A percentile compares a stretch with the other conserved stretches of the same genome.
phyloP scores from a whole-genome alignment of 345 rosid species.

The Bretschneidera sinensis region DNA sequence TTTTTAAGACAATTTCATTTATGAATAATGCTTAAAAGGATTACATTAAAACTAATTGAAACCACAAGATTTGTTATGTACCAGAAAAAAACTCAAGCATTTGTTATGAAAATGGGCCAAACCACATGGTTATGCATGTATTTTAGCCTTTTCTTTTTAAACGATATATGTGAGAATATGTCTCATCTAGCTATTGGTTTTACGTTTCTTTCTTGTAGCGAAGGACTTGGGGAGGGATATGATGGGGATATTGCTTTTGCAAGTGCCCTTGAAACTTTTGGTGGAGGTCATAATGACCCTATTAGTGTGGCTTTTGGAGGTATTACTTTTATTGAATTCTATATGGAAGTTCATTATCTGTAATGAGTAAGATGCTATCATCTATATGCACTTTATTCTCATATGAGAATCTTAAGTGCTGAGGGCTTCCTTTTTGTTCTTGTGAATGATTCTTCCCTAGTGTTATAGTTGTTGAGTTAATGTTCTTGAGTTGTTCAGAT shows the following conservation, averaged over 20 bases:
- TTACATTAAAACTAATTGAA: too few relatives aligned
- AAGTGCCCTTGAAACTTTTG: conserved; percentile 93
- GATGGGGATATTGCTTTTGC: conserved; percentile 97
- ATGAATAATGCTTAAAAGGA: too few relatives aligned
- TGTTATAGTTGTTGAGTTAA: neutral
- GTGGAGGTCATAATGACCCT: conserved; percentile 99
- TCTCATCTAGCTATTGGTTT: neutral
- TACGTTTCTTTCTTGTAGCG: conserved; percentile 48
- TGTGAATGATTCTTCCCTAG: too few relatives aligned
- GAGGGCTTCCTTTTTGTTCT: too few relatives aligned
- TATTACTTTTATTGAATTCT: conserved; percentile 23
- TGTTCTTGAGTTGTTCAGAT: neutral
- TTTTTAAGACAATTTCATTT: too few relatives aligned
- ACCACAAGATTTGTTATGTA: too few relatives aligned
- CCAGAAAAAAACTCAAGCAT: too few relatives aligned
- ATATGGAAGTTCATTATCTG: neutral
- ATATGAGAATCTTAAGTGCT: neutral
- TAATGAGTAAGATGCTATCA: neutral
- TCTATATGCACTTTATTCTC: conserved; percentile 11
- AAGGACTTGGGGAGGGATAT: conserved; percentile 97
- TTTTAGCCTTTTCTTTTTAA: too few relatives aligned
- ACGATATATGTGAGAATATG: too few relatives aligned
- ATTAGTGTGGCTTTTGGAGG: conserved; percentile 99
- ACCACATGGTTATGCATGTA: too few relatives aligned
- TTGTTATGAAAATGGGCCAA: too few relatives aligned